These are phyloP conservation scores for Candida sp. DNA, from an alignment of 1,139 yeast species.

Conservation along the genomic window DNA sequence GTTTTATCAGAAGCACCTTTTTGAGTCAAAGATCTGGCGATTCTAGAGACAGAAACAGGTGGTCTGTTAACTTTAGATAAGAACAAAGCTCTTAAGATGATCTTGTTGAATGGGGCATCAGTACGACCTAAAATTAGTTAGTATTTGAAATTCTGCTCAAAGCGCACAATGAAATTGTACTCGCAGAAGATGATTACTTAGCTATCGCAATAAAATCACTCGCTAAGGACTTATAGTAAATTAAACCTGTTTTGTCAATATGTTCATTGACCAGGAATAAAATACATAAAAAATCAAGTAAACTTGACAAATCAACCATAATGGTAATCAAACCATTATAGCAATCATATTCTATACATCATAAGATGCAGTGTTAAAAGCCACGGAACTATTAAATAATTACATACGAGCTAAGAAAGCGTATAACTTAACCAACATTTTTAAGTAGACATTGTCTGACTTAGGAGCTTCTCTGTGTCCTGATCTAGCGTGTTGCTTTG, in stretches of 20 bases:
- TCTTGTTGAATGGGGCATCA: slow-evolving; percentile 98
- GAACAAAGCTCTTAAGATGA: slow-evolving; percentile 90
- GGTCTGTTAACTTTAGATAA: slow-evolving; percentile 99
- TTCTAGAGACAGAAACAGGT: slow-evolving; percentile 95
- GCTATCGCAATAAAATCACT: slow-evolving; percentile 2
- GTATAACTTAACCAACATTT: slow-evolving; percentile 96
- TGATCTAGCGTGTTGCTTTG: slow-evolving; percentile 93
- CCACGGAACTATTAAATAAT: not conserved
- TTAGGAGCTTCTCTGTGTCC: slow-evolving; percentile 99
- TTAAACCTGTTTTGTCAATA: slow-evolving; percentile 7
- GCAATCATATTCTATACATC: not conserved
- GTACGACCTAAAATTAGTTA: slow-evolving; percentile 79
- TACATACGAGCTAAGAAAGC: slow-evolving; percentile 99
- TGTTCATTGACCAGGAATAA: slow-evolving; percentile 8
- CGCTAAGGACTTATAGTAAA: slow-evolving; percentile 2
- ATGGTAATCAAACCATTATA: not conserved
- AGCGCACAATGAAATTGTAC: slow-evolving; percentile 54
- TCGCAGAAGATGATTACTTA: slow-evolving; percentile 48
- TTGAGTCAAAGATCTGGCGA: slow-evolving; percentile 78
- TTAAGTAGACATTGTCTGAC: slow-evolving; percentile 99
- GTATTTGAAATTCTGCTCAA: slow-evolving; percentile 56
- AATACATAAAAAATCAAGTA: too few relatives aligned
- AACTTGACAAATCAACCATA: not conserved
- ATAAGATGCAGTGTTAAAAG: not conserved
- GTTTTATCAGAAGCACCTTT: slow-evolving; percentile 89